Base-by-base conservation (phyloP, 1,284 basidiomycete species). In the Ganoderma multipileum region DNA sequence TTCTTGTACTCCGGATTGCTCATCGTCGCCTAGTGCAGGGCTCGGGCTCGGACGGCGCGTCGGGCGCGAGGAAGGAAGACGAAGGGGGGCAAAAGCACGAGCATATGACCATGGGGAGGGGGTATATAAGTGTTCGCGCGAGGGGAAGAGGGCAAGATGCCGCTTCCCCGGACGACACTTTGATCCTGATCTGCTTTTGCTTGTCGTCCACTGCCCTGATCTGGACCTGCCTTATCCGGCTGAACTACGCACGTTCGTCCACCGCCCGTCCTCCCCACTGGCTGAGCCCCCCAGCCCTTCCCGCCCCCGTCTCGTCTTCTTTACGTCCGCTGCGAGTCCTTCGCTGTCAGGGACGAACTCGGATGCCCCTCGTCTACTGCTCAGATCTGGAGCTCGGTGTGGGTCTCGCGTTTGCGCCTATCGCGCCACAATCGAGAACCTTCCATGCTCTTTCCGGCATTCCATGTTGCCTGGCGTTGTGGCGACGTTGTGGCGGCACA, bases 1-100 rank as follows among this genome's bases (percentile, higher is more conserved):
- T 71, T 75, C 50, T 67, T 76, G 65, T 42, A 61, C 64, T 60
- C 58, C 38, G 58, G 58, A 23, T 69, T 58, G 61, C 68, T 64
- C 68, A 69, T 71, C 68, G 66, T 75, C 71, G 65, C 38, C 38
- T 60, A 69, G 67, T 62, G 71, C 69, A 68, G 68, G 26, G 71
- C 71, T 70, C 62, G 69, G n/a, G 71, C 71, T 70, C 64, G 69
- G 33, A 42, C 58, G 5, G 39, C 23, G 23, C 68, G 63, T 68
- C 50, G 68, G 71, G 72, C 67, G 65, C n/a, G 30, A n/a, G 69
- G 64, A 61, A 65, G 50, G 28, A 52, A 57, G 55, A 61, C 64
- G 66, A 61, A 64, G 64, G 33, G 47, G 67, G 72, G 67, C 68
- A 62, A 59, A 59, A 47, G 54, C 39, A 58, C n/a, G 66, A 47